Evolutionary conservation across 441 rosid species (phyloP).

Genomic region (Adansonia gregorii): DNA sequence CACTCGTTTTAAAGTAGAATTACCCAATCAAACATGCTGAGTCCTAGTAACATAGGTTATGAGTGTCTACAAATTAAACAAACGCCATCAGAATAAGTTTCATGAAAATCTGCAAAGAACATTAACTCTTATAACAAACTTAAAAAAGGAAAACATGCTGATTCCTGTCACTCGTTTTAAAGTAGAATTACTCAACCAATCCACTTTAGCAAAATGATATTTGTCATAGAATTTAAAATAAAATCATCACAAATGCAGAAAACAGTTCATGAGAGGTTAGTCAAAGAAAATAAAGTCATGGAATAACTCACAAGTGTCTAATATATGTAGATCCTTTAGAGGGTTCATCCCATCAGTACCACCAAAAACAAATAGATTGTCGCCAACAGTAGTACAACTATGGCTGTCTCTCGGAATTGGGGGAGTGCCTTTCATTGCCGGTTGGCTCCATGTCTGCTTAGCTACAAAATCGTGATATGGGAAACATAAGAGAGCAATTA

Average conservation of each 20-base stretch:
- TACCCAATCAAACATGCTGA: background rate
- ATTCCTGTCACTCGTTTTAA: background rate
- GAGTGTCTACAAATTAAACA: background rate
- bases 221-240: background rate
- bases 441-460: slow-evolving; percentile 81
- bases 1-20: background rate
- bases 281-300: slow-evolving; percentile 3
- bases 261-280: background rate
- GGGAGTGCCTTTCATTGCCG: slow-evolving; percentile 67
- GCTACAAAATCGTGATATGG: slow-evolving; percentile 49
- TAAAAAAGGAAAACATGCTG: slow-evolving; percentile 15
- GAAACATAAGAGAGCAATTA: slow-evolving; percentile 20
- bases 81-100: background rate
- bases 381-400: slow-evolving; percentile 77
- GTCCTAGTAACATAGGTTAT: too few species aligned
- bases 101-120: background rate
- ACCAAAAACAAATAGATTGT: slow-evolving; percentile 78
- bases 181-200: background rate
- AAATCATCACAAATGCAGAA: background rate
- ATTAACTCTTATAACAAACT: slow-evolving; percentile 6
- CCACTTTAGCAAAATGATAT: slow-evolving; percentile 1
- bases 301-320: slow-evolving; percentile 76
- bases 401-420: slow-evolving; percentile 95
- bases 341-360: slow-evolving; percentile 90
- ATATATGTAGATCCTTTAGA: slow-evolving; percentile 78